These are phyloP conservation scores for Clausena lansium DNA, from an alignment of 345 rosid genomes.

Conservation along the genomic window DNA sequence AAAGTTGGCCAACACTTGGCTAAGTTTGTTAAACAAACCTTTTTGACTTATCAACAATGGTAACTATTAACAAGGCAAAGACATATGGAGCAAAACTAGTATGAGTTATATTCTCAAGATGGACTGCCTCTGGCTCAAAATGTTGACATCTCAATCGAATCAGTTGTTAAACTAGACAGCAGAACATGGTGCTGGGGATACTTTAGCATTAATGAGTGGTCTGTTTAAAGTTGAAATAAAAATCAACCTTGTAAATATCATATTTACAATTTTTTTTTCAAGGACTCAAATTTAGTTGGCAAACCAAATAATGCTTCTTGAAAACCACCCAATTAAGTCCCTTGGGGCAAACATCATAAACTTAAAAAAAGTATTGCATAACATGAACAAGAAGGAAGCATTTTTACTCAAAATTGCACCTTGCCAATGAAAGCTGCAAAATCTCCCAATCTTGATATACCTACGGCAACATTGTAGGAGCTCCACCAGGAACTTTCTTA, in stretches of 20 bases:
- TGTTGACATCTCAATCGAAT: too few relatives aligned
- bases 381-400: not conserved
- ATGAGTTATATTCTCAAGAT: not conserved
- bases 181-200: not conserved
- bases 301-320: too few relatives aligned
- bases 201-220: not conserved
- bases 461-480: conserved; percentile 66
- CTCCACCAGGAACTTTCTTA: conserved; percentile 60
- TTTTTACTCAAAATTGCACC: conserved; percentile 15
- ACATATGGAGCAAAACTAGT: not conserved
- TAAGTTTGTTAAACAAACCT: too few relatives aligned
- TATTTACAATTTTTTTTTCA: too few relatives aligned
- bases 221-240: not conserved
- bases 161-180: too few relatives aligned
- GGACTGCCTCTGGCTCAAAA: not conserved
- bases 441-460: conserved; percentile 51
- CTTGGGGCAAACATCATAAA: too few relatives aligned
- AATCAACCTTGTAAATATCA: not conserved
- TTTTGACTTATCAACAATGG: too few relatives aligned
- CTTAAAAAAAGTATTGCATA: not conserved
- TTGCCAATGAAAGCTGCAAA: conserved; percentile 54
- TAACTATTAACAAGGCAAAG: not conserved
- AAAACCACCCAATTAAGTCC: too few relatives aligned
- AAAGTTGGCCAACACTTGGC: too few relatives aligned
- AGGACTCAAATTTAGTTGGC: too few relatives aligned